Evolutionary conservation across 1,284 basidiomycete species (phyloP), one percentile per base, ranked within the genome.

Genomic region (Sphagnurus paluster): DNA sequence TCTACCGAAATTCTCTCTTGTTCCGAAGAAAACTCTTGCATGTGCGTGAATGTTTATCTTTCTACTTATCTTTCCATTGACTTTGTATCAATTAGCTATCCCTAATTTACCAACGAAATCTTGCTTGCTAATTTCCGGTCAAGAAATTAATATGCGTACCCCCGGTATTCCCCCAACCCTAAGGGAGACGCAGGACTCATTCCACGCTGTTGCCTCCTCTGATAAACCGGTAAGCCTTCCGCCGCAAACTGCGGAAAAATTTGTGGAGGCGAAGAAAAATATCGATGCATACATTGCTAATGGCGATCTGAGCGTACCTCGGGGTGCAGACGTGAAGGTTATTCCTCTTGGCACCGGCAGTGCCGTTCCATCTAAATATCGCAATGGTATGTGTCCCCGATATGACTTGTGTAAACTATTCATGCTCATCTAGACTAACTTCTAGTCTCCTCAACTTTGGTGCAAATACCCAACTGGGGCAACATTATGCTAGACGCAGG

Each of bases 311-410:
- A 50, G 36, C 37, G 54, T 44, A 23, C 56, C 57, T 40, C 71
- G 70, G 13, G 86, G 90, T 1, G 77, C 79, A 39, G 77, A 89
- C 46, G 77, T 98, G 9, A 69, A 71, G 2, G 69, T 98, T 32
- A 80, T 89, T 2, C 80, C 94, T 0, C 72, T 98, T 1, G 95
- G 95, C 1, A 98, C 95, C 0, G 90, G 91, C 4, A 95, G 92
- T 58, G 87, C 93, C 0, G 65, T 90, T 24, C 91, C 94, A 0
- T 88, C 79, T 33, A 89, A 85, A 61, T 90, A 90, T 59, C 79
- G 93, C 42, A 96, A 95, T 60, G 87, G 89, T 89, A 52, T 39
- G 74, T 56, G n/a, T 21, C 28, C 7, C 13, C 11, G 21, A 30
- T 44, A 25, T 26, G n/a, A n/a, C 14, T 30, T 10, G 9, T 52